Base-by-base conservation (phyloP, 108 stramenopile species). In the Fragilariopsis cylindrus region DNA sequence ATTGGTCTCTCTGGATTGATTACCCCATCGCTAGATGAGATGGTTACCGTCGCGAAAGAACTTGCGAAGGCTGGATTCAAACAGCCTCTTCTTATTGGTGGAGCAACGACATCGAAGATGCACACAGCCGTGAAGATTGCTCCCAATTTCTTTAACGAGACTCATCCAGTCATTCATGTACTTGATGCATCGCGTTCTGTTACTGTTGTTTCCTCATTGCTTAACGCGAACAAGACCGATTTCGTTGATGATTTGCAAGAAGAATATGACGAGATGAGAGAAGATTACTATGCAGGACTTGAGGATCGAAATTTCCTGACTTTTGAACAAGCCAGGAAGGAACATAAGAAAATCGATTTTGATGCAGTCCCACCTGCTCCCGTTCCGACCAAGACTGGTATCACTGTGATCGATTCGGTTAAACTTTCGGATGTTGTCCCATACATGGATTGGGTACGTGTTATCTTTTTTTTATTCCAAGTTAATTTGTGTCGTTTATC, bases 111-210 rank as follows among this genome's bases (percentile, higher is more conserved):
- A 4, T 96, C 96, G 4, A 97, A 97, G 87, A 98, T 98, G 98
- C 99, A 99, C 92, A 99, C 98, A 45, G 98, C 99, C 11, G 98
- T 99, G 41, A 99, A 99, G 83, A 92, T 99, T 52, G 82, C 98
- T 49, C 99, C 99, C 3, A 97, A 96, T 77, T 99, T 94, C 83
- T 87, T 90, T 73, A 90, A 92, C 15, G 7, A 65, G 11, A 92
- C 92, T 13, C 97, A 99, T 80, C 99, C 99, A 41, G 98, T 98
- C 30, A 98, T 99, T 72, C 99, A 99, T 78, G 99, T 99, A 2
- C 83, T 99, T 30, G 99, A 99, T 82, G 99, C 99, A 43, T 97
- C 96, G 8, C 87, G 98, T 54, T 96, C 96, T 49, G 99, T 99
- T 7, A 98, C 98, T 4, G 98, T 99, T 21, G 98, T 99, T 5